Evolutionary conservation across 2,329 filamentous ascomycete species (phyloP), one percentile per base, ranked within the genome.

Genomic region (Aspergillus calidoustus): DNA sequence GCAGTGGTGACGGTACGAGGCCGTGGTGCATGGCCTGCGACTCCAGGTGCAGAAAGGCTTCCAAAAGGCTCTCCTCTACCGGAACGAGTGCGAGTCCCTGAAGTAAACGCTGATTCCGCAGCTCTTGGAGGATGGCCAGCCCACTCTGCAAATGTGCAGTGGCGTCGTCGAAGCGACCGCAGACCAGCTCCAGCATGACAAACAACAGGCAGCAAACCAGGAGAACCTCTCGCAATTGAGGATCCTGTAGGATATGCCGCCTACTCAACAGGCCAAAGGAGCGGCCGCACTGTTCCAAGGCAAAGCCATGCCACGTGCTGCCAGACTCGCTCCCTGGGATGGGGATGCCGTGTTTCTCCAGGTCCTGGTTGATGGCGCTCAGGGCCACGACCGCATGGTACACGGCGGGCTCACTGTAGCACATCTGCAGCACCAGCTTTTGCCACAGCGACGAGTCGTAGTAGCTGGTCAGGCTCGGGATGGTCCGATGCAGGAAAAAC

Each of bases 401-500:
- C 1, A 63, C 57, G 0, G 63, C 61, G 3, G 54, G 55, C 3
- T 65, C 63, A 4, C 31, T 30, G 2, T 52, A 44, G 31, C 58
- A 57, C 38, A 61, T 50, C 17, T 57, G 61, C 1, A 61, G 49
- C 1, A 57, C 44, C 3, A 59, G 8, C 30, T 17, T 50, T 7
- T 55, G 52, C 63, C 63, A 65, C 6, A 68, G 57, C 2, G 56
- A 43, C 2, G 60, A 61, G 52, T 68, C 54, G 38, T 65, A 68
- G 58, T 56, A 65, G n/a, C 19, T 55, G 7, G 48, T 54, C 6
- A 70, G 49, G 8, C 55, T 59, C 5, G 66, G 64, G 28, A 67
- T 60, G 2, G 68, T 65, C n/a, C 41, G 62, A 51, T 60, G 28
- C n/a, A 44, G 62, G 43, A 69, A 70, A 52, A 63, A 67, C 3